Conservation (phyloP, 1,284 basidiomycete genomes). For the Trametes sp. region DNA sequence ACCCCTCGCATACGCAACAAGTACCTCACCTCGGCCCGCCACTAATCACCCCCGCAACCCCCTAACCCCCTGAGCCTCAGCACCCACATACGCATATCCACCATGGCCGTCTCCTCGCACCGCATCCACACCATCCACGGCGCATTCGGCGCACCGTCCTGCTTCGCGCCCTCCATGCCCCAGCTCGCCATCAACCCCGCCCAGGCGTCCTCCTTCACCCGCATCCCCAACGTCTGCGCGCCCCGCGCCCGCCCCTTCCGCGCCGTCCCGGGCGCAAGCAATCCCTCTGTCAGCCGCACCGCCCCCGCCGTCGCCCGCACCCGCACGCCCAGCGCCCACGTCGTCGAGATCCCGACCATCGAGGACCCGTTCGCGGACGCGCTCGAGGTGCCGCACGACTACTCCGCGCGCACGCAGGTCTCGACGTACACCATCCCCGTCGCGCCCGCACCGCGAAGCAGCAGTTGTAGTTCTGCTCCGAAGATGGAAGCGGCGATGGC, state of each 20-base stretch:
- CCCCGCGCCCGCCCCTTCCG: slow-evolving; percentile 23
- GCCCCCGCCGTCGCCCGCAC: slow-evolving; percentile 22
- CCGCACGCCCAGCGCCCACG: slow-evolving; percentile 8
- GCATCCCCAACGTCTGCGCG: slow-evolving; percentile 39
- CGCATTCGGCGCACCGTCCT: slow-evolving; percentile 36
- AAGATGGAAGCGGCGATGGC: neutral
- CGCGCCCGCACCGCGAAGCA: neutral
- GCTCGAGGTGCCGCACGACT: slow-evolving; percentile 14
- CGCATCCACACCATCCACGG: slow-evolving; percentile 41
- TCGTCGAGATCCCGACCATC: slow-evolving; percentile 19
- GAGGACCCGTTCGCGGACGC: slow-evolving; percentile 42
- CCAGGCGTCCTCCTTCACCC: slow-evolving; percentile 37
- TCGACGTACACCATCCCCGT: slow-evolving; percentile 22
- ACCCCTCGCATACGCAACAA: neutral
- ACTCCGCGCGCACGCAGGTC: slow-evolving; percentile 28
- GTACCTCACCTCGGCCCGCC: neutral
- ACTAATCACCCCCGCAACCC: neutral
- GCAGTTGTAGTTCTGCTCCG: too few relatives aligned
- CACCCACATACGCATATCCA: neutral
- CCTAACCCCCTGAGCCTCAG: neutral
- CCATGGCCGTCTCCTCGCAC: slow-evolving; percentile 40
- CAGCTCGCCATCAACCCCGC: slow-evolving; percentile 27
- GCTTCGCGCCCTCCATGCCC: slow-evolving; percentile 24
- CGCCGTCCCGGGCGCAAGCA: slow-evolving; percentile 11
- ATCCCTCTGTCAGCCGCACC: slow-evolving; percentile 25